Evolutionary conservation across 768 basidiomycete species (phyloP).

Genomic region (Harrya chromipes): DNA sequence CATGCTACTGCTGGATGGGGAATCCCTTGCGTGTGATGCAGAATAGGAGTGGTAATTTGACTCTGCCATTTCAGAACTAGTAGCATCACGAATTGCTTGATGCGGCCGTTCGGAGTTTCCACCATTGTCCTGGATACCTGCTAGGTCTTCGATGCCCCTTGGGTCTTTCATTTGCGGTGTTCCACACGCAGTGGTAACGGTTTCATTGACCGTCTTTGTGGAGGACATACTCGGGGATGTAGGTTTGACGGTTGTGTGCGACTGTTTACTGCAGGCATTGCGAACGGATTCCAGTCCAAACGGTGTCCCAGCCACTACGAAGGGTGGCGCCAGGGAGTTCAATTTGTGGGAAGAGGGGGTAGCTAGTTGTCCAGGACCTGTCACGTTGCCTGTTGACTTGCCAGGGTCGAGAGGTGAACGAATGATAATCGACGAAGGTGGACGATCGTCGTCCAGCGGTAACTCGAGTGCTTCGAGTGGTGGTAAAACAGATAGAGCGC

Average conservation of each 20-base stretch:
- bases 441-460: slow-evolving; percentile 8
- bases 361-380: background rate
- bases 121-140: slow-evolving; percentile 3
- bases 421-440: slow-evolving; percentile 23
- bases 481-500: slow-evolving; percentile 3
- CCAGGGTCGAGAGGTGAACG: slow-evolving; percentile 14
- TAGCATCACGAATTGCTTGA: background rate
- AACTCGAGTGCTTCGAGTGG: slow-evolving; percentile 15
- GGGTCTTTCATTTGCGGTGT: slow-evolving; percentile 1
- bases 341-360: slow-evolving; percentile 4
- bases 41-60: slow-evolving; percentile 2
- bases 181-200: background rate
- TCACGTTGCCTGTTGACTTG: background rate
- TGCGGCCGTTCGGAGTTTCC: background rate
- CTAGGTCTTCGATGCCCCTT: background rate
- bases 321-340: slow-evolving; percentile 15
- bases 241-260: background rate
- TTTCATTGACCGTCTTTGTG: background rate
- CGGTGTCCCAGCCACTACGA: slow-evolving; percentile 4
- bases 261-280: background rate
- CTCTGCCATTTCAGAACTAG: background rate
- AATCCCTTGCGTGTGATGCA: slow-evolving; percentile 4
- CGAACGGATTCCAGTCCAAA: background rate
- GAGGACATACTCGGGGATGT: background rate
- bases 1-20: slow-evolving; percentile 8